Base-by-base conservation (phyloP, 148 eudicot species). In the Agrostemma githago region DNA sequence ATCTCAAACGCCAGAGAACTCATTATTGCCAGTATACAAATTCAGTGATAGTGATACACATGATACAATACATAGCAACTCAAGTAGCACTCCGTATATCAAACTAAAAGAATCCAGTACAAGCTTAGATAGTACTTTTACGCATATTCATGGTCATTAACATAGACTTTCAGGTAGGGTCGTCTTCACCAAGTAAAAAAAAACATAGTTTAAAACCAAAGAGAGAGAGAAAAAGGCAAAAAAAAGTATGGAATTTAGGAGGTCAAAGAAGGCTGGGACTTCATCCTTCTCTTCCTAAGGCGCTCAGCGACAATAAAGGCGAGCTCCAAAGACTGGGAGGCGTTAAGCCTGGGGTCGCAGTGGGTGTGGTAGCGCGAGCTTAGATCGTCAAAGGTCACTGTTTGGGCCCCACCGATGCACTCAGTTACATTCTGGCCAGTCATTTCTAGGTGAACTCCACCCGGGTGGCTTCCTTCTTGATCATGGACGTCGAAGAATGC, bases 401-500 rank as follows among this genome's bases (percentile, higher is more conserved):
- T 84, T 48, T 83, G 80, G 14, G 84, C 83, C 51, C 89, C 89
- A 60, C 89, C 89, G 3, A 86, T 84, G 84, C 89, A 84, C 67
- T 86, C 77, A 1, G 85, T 83, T 68, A 83, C 85, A 14, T 83
- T 79, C 71, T 83, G 87, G n/a, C 87, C 87, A 0, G 88, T 88
- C 91, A 88, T 88, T 78, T 88, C 91, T 38, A 85, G 83, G 79
- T 88, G 91, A 75, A 88, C 83, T 10, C 91, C 91, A 43, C 91
- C 91, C 1, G 91, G 88, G 76, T 83, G 81, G 79, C 88, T 88
- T 75, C 91, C 91, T 77, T 85, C 91, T 85, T 88, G 88, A 67
- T 88, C 91, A 58, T 88, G 91, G 8, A 88, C 91, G 42, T 88
- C 91, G 37, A 88, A 85, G 83, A 88, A 88, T 6, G 91, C 91